Conservation (phyloP, 129 eudicot species). For the Lonicera japonica region DNA sequence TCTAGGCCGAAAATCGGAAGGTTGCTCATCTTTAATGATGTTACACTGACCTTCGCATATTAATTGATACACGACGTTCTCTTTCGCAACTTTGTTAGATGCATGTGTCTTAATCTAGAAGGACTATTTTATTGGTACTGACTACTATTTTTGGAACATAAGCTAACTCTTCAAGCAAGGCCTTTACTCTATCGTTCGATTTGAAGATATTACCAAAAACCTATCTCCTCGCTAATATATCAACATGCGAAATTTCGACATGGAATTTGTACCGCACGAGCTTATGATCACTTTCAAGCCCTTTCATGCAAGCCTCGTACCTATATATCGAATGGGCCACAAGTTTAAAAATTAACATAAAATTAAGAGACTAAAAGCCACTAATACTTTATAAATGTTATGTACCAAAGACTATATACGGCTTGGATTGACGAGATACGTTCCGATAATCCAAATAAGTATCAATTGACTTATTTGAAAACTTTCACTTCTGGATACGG, state of each 20-base stretch:
- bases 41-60: slow-evolving; percentile 63
- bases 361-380: too few relatives aligned
- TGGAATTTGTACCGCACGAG: slow-evolving; percentile 85
- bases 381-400: too few relatives aligned
- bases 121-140: slow-evolving; percentile 44
- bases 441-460: too few relatives aligned
- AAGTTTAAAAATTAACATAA: slow-evolving; percentile 2
- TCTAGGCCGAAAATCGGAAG: slow-evolving; percentile 48
- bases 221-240: slow-evolving; percentile 81
- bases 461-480: too few relatives aligned
- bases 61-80: slow-evolving; percentile 49
- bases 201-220: slow-evolving; percentile 56
- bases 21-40: slow-evolving; percentile 43
- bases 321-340: slow-evolving; percentile 23
- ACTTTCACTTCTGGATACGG: too few relatives aligned
- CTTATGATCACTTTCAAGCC: slow-evolving; percentile 89
- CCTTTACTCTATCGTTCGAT: slow-evolving; percentile 41
- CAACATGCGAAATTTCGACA: slow-evolving; percentile 70
- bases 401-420: too few relatives aligned
- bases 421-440: too few relatives aligned
- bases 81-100: slow-evolving; percentile 48
- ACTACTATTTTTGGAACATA: too few relatives aligned
- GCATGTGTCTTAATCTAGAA: slow-evolving; percentile 59
- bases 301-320: slow-evolving; percentile 95
- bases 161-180: slow-evolving; percentile 48